Conservation (phyloP, 2,329 filamentous ascomycete species). For the Sarocladium oryzae region DNA sequence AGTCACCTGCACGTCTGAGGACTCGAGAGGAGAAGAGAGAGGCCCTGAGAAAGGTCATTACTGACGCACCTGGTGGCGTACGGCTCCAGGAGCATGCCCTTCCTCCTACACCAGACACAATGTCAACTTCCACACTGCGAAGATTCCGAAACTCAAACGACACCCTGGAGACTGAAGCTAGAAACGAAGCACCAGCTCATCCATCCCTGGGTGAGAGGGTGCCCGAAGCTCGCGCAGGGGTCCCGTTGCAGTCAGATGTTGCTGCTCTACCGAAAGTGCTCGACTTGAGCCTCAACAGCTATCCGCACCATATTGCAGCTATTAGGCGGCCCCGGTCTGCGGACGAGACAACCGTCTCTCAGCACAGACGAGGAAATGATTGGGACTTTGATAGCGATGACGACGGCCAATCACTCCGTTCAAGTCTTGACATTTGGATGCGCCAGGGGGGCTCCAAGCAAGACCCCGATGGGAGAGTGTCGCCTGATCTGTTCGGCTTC, state of each 20-base stretch:
- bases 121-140: conserved; percentile 48
- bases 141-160: conserved; percentile 46
- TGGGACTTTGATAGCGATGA: conserved; percentile 39
- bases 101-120: conserved; percentile 54
- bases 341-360: conserved; percentile 37
- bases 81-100: conserved; percentile 37
- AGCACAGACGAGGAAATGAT: conserved; percentile 28
- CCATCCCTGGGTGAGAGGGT: background rate
- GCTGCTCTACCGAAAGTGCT: background rate
- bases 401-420: conserved; percentile 34
- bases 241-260: background rate
- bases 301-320: conserved; percentile 5
- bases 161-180: conserved; percentile 23
- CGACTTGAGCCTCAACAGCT: conserved; percentile 2
- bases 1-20: conserved; percentile 18
- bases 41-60: conserved; percentile 41
- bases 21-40: conserved; percentile 42
- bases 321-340: conserved; percentile 40
- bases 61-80: conserved; percentile 35
- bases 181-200: background rate
- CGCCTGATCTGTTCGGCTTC: conserved; percentile 50
- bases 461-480: conserved; percentile 22
- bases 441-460: conserved; percentile 39
- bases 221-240: background rate
- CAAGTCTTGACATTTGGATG: conserved; percentile 53